These are phyloP conservation scores for Exophiala sp. DNA, from an alignment of 2,329 filamentous ascomycete species.

Conservation along the genomic window DNA sequence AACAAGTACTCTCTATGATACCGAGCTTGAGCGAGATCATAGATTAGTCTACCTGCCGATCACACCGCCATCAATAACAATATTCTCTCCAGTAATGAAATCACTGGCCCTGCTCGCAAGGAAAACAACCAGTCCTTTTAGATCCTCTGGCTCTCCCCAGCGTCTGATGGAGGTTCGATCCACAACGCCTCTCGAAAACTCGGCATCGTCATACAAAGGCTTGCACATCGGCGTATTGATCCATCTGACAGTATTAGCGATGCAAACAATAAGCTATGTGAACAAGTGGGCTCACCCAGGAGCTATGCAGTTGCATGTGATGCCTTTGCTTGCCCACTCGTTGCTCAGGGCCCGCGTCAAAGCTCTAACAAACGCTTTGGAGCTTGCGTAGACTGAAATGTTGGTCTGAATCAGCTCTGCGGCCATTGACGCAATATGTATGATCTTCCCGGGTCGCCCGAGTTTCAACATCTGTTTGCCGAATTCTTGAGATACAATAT, in stretches of 20 bases:
- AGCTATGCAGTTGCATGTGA: background rate
- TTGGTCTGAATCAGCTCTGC: background rate
- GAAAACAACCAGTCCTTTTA: constrained; percentile 1
- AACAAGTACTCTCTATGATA: too few relatives aligned
- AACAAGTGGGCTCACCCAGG: background rate
- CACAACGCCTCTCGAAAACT: background rate
- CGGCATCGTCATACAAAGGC: background rate
- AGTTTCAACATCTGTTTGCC: background rate
- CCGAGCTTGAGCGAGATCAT: too few relatives aligned
- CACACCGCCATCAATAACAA: constrained; percentile 7
- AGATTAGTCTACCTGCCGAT: constrained; percentile 11
- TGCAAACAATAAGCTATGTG: background rate
- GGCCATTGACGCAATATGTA: background rate
- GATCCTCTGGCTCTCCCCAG: constrained; percentile 8
- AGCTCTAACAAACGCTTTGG: background rate
- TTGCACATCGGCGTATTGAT: constrained; percentile 5
- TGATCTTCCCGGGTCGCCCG: background rate
- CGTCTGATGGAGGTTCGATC: background rate
- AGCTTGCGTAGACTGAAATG: background rate
- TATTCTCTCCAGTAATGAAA: constrained; percentile 7
- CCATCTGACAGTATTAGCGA: background rate
- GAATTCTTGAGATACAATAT: background rate
- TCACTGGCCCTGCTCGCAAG: constrained; percentile 7
- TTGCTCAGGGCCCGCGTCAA: background rate
- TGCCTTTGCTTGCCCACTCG: constrained; percentile 2